Evolutionary conservation across 805 yeast species (phyloP).

Genomic region (Wickerhamomyces chaumierensis): DNA sequence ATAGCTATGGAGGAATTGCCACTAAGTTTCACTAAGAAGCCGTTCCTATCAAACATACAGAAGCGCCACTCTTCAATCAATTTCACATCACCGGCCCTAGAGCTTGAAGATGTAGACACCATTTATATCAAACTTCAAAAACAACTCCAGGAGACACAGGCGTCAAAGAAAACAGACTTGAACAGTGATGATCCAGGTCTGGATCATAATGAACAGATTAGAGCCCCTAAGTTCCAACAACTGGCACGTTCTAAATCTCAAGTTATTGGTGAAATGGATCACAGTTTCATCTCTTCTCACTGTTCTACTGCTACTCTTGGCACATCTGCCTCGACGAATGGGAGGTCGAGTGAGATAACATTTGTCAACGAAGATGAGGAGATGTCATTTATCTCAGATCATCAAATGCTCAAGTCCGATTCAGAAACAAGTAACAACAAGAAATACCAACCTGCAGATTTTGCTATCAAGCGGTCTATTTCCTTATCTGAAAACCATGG

Average conservation of each 20-base stretch:
- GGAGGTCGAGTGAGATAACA: too few relatives aligned
- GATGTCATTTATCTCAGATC: background rate
- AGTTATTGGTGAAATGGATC: background rate
- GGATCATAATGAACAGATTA: slow-evolving; percentile 19
- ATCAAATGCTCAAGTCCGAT: too few relatives aligned
- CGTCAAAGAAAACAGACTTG: slow-evolving; percentile 2
- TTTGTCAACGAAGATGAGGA: background rate
- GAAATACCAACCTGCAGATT: background rate
- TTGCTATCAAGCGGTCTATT: background rate
- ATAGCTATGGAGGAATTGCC: background rate
- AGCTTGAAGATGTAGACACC: slow-evolving; percentile 1
- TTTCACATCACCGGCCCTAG: background rate
- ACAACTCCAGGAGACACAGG: background rate
- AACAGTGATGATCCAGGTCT: slow-evolving; percentile 16
- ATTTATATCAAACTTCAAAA: background rate
- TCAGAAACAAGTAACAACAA: background rate
- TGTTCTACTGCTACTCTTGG: background rate
- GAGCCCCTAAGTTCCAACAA: slow-evolving; percentile 18
- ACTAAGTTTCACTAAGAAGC: slow-evolving; percentile 18
- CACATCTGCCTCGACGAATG: background rate
- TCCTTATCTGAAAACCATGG: background rate
- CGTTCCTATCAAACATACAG: slow-evolving; percentile 3
- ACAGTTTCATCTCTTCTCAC: background rate
- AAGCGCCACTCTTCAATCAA: background rate
- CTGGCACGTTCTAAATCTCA: background rate